A percentile compares a stretch with the other conserved stretches of the same genome.
Conservation (phyloP, 2,329 filamentous ascomycete species). For the Fusarium multiceps region DNA sequence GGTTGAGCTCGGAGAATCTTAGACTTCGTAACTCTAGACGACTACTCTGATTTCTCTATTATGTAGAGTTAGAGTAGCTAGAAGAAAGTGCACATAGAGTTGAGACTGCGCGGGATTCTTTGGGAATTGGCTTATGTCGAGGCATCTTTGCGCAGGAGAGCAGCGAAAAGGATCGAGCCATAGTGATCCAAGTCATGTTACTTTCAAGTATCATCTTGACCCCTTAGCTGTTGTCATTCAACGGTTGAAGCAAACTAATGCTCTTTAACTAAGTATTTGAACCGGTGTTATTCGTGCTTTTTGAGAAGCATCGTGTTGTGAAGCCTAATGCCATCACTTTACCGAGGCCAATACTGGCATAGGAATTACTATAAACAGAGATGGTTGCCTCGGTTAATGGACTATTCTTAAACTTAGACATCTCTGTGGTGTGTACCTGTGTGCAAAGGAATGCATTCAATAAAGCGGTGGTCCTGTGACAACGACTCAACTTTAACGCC, state of each 20-base stretch:
- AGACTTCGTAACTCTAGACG: too few relatives aligned
- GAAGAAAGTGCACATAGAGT: too few relatives aligned
- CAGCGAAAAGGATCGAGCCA: background rate
- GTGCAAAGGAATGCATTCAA: background rate
- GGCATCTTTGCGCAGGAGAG: background rate
- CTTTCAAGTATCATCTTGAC: background rate
- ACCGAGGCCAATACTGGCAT: background rate
- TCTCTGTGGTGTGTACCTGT: background rate
- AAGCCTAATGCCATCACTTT: background rate
- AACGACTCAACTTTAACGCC: background rate
- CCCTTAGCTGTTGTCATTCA: background rate
- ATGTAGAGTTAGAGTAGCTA: too few relatives aligned
- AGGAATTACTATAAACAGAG: background rate
- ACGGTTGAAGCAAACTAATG: background rate
- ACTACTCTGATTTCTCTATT: too few relatives aligned
- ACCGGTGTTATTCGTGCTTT: background rate
- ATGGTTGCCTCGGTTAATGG: background rate
- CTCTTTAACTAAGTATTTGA: background rate
- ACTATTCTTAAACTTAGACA: background rate
- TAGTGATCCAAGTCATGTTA: background rate
- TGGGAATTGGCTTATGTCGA: background rate
- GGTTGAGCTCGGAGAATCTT: too few relatives aligned
- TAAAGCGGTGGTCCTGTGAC: background rate
- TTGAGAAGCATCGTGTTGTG: background rate
- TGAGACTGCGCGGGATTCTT: too few relatives aligned